Evolutionary conservation across 495 filamentous ascomycete genomes (phyloP).

Genomic region (Pseudoneurospora amorphoporcata): DNA sequence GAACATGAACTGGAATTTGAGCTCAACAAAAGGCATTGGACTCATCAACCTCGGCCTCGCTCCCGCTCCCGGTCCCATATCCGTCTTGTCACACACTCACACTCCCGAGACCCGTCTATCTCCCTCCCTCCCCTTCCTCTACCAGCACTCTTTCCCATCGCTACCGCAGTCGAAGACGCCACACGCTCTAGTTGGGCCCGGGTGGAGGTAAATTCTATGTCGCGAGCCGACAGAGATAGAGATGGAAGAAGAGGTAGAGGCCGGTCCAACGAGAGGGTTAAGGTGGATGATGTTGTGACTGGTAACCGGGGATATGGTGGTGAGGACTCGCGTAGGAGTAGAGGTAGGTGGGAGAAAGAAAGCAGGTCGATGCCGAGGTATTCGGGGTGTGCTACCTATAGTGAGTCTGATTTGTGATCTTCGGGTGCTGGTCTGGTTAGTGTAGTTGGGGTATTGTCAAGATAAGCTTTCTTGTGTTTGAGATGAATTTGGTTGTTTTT

Average conservation of each 20-base stretch:
- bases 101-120: neutral
- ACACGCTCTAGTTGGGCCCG: neutral
- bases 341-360: neutral
- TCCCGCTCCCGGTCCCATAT: neutral
- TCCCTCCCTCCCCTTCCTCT: neutral
- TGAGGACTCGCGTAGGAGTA: neutral
- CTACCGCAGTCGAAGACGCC: neutral
- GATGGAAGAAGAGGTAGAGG: neutral
- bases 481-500: neutral
- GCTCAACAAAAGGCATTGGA: rapidly evolving
- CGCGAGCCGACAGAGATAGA: neutral
- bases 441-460: neutral
- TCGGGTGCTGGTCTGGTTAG: neutral
- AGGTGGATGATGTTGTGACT: neutral
- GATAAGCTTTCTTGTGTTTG: neutral
- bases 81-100: neutral
- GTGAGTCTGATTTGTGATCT: neutral
- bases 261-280: neutral
- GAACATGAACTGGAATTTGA: neutral
- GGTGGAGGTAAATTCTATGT: neutral
- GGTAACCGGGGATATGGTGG: neutral
- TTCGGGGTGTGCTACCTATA: neutral
- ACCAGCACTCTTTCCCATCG: neutral
- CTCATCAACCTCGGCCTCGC: neutral
- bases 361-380: neutral